phyloP scores from a whole-genome alignment of 2,329 filamentous ascomycete genomes.

The Nakataea oryzae region DNA sequence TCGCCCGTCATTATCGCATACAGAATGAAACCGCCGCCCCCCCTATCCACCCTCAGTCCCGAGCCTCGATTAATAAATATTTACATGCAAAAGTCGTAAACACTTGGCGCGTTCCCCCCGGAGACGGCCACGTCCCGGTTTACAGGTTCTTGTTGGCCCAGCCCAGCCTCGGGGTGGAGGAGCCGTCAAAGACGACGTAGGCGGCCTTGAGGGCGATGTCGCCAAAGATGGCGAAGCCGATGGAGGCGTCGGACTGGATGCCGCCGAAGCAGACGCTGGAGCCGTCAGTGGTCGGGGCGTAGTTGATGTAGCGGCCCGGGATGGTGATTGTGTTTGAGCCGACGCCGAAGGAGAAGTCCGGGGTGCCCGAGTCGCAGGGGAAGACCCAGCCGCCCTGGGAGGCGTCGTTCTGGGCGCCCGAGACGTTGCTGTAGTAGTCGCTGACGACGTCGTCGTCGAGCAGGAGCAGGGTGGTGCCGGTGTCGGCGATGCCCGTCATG shows the following conservation, averaged over 20 bases:
- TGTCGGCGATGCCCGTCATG: constrained; percentile 42
- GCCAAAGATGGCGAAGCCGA: constrained; percentile 16
- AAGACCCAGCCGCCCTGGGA: constrained; percentile 39
- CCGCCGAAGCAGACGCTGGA: constrained; percentile 12
- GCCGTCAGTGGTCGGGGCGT: constrained; percentile 24
- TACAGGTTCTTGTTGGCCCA: constrained; percentile 12
- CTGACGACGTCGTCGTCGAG: constrained; percentile 33
- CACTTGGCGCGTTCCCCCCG: background rate
- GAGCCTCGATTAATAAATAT: no score
- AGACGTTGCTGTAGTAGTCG: constrained; percentile 40
- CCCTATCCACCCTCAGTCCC: no score
- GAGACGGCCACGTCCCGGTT: background rate
- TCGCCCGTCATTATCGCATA: no score
- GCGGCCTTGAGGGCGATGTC: constrained; percentile 16
- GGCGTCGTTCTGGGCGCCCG: constrained; percentile 25
- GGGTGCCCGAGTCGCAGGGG: constrained; percentile 28
- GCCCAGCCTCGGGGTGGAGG: constrained; percentile 10
- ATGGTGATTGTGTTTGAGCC: constrained; percentile 35
- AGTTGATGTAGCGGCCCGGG: constrained; percentile 38
- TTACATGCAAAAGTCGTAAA: background rate
- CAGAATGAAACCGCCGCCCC: no score
- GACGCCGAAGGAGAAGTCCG: constrained; percentile 37
- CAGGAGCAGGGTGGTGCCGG: constrained; percentile 47
- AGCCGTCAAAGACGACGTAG: constrained; percentile 15
- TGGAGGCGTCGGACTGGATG: constrained; percentile 6